phyloP scores from a whole-genome alignment of 169 alveolate genomes.

The Cryptosporidium sp. region DNA sequence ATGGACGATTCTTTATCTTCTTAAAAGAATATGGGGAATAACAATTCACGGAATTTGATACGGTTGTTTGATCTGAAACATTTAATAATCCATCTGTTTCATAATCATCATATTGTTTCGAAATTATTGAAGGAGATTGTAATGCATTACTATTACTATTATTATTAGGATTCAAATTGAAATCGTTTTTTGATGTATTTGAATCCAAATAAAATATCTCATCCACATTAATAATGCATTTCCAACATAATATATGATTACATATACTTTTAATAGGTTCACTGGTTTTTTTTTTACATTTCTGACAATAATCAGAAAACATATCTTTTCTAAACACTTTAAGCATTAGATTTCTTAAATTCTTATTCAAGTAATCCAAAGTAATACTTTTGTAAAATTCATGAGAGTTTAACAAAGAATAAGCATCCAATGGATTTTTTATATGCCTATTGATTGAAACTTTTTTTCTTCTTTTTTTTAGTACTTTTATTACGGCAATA shows the following conservation, averaged over 20 bases:
- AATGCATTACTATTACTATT: not conserved
- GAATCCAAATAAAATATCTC: constrained; percentile 21
- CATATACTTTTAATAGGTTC: constrained; percentile 68
- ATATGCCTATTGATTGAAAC: constrained; percentile 36
- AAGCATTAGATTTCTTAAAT: constrained; percentile 27
- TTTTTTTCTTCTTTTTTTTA: constrained; percentile 53
- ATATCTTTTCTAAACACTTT: constrained; percentile 56
- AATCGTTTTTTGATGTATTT: not conserved
- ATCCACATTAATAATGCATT: constrained; percentile 32
- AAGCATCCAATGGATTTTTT: constrained; percentile 55
- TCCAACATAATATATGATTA: constrained; percentile 71
- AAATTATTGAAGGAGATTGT: not conserved
- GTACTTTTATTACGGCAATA: constrained; percentile 71
- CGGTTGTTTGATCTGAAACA: constrained; percentile 24
- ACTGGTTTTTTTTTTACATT: constrained; percentile 45
- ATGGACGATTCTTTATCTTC: constrained; percentile 38
- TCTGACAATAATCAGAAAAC: constrained; percentile 60
- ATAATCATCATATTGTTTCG: not conserved
- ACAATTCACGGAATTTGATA: constrained; percentile 14
- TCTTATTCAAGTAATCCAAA: constrained; percentile 30
- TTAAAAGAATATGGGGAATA: not conserved
- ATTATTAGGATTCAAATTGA: not conserved
- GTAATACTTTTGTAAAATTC: constrained; percentile 53
- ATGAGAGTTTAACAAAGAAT: constrained; percentile 20
- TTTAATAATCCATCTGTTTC: constrained; percentile 12